A percentile compares a stretch with the other conserved stretches of the same genome.
Conservation (phyloP, 2,329 filamentous ascomycete species). For the Colletotrichum spaethianum region DNA sequence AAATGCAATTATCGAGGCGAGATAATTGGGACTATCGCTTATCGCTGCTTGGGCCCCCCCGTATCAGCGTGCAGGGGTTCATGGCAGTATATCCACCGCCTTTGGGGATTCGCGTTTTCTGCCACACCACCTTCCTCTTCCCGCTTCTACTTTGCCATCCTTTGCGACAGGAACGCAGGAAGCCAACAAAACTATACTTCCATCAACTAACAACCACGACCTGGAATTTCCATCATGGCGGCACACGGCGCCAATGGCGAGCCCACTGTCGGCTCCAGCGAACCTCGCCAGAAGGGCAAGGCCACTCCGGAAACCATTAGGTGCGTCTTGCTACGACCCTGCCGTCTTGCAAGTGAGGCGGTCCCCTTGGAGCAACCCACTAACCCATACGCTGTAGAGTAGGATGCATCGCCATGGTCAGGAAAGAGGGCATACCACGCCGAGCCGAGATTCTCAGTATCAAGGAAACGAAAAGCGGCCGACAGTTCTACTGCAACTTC, state of each 20-base stretch:
- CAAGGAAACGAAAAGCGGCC: constrained; percentile 87
- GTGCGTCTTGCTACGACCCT: constrained; percentile 61
- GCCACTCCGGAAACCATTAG: constrained; percentile 88
- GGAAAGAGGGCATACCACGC: constrained; percentile 84
- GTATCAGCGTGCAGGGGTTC: constrained; percentile 11
- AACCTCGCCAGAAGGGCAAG: constrained; percentile 78
- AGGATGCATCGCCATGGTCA: constrained; percentile 73
- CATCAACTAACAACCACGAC: constrained; percentile 30
- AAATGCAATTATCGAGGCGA: constrained; percentile 31
- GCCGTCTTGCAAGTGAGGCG: neutral
- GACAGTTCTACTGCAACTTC: constrained; percentile 96
- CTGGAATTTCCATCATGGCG: constrained; percentile 64
- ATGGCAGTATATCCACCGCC: constrained; percentile 32
- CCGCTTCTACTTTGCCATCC: neutral
- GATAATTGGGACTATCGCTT: neutral
- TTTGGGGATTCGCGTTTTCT: constrained; percentile 34
- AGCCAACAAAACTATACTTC: neutral
- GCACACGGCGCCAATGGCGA: constrained; percentile 65
- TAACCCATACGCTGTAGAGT: constrained; percentile 50
- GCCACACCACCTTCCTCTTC: constrained; percentile 34
- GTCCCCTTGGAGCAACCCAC: neutral
- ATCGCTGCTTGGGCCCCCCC: neutral
- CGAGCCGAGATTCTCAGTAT: constrained; percentile 98
- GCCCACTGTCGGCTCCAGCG: constrained; percentile 69
- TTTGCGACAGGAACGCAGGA: constrained; percentile 9